Conservation (phyloP, 2,329 filamentous ascomycete genomes). For the Xylariaceae sp. region DNA sequence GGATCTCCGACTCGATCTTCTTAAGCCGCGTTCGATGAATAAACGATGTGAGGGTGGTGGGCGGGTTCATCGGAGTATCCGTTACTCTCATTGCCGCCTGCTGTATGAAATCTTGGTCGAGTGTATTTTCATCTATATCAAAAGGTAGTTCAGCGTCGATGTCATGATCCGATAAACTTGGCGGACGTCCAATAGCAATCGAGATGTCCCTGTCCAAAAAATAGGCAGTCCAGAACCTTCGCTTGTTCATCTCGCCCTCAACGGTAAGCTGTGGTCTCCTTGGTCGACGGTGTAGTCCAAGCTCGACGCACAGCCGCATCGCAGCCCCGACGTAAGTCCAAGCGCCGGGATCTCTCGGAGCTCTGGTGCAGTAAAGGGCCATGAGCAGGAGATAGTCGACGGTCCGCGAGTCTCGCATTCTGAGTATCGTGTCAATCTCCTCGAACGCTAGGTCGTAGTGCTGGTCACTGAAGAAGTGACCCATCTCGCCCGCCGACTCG, state of each 20-base stretch:
- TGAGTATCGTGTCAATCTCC: slow-evolving; percentile 23
- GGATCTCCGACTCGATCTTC: slow-evolving; percentile 27
- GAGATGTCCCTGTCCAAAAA: slow-evolving; percentile 27
- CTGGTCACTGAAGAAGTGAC: slow-evolving; percentile 27
- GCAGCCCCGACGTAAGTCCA: slow-evolving; percentile 27
- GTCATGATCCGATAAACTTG: slow-evolving; percentile 26
- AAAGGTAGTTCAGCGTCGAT: slow-evolving; percentile 26
- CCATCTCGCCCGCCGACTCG: slow-evolving; percentile 26
- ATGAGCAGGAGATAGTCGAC: slow-evolving; percentile 26
- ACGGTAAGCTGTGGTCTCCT: slow-evolving; percentile 19
- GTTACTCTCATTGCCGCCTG: slow-evolving; percentile 17
- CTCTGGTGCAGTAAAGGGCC: slow-evolving; percentile 28
- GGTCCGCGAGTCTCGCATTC: slow-evolving; percentile 22
- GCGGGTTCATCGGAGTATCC: slow-evolving; percentile 19
- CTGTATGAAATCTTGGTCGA: slow-evolving; percentile 20
- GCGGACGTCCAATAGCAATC: slow-evolving; percentile 24
- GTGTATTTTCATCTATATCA: slow-evolving; percentile 23
- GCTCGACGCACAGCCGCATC: slow-evolving; percentile 25
- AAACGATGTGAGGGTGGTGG: slow-evolving; percentile 24
- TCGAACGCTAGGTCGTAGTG: slow-evolving; percentile 25
- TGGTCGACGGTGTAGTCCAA: slow-evolving; percentile 24
- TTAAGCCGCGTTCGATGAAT: slow-evolving; percentile 26
- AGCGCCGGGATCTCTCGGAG: slow-evolving; percentile 25
- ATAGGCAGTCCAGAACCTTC: slow-evolving; percentile 27
- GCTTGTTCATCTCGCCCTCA: slow-evolving; percentile 26